Conservation (phyloP, 2,329 filamentous ascomycete species). For the Colletotrichum sp. region DNA sequence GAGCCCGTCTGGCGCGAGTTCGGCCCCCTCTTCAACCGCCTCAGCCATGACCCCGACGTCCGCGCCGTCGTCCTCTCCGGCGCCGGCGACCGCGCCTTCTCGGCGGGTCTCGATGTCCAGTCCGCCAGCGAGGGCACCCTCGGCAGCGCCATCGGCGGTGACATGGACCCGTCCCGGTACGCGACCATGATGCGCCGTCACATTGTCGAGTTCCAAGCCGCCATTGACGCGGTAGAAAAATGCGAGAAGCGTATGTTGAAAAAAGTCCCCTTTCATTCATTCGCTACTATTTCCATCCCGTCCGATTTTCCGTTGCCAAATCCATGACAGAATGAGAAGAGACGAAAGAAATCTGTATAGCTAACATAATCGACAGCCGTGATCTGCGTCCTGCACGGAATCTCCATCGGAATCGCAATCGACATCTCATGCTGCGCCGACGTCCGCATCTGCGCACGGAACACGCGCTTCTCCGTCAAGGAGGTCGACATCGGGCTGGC, state of each 20-base stretch:
- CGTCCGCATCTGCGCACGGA: constrained; percentile 67
- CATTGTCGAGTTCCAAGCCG: constrained; percentile 81
- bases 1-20: constrained; percentile 88
- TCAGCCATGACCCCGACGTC: constrained; percentile 75
- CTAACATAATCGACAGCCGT: constrained; percentile 62
- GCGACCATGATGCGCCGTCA: constrained; percentile 68
- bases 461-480: constrained; percentile 73
- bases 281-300: background rate
- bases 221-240: constrained; percentile 76
- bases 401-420: constrained; percentile 78
- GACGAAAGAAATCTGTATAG: background rate
- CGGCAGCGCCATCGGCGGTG: constrained; percentile 28
- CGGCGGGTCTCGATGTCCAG: constrained; percentile 82
- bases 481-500: constrained; percentile 85
- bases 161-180: constrained; percentile 66
- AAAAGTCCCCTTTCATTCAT: background rate
- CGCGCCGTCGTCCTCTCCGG: constrained; percentile 82
- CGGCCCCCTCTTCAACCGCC: constrained; percentile 70
- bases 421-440: constrained; percentile 76
- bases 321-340: background rate
- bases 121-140: constrained; percentile 60
- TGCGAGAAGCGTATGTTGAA: constrained; percentile 81
- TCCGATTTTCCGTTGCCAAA: background rate
- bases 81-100: constrained; percentile 84
- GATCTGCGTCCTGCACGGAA: constrained; percentile 80